Base-by-base conservation (phyloP, 2,329 filamentous ascomycete genomes). In the Chaetothyriales sp. region DNA sequence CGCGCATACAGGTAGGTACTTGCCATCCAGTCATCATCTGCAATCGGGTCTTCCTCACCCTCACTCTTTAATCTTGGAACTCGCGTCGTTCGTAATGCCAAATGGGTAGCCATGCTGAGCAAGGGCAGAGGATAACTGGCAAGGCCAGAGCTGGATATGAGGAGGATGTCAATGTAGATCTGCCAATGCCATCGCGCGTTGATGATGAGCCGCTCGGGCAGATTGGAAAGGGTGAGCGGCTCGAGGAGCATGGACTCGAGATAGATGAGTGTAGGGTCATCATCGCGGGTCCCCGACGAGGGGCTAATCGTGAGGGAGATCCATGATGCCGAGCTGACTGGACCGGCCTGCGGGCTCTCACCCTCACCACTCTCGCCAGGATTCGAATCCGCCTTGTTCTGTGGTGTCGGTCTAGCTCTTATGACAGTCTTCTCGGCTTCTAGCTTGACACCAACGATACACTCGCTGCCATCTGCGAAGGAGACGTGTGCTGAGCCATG, bases 11-110 rank as follows among this genome's bases (percentile, higher is more conserved):
- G 72, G 51, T 80, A 81, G 18, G 79, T 75, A 1, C 88, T 81
- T 15, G 84, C 84, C 57, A 84, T 86, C 92, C 92, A 98, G 70
- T 98, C 92, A 69, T 98, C 92, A 70, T 95, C 84, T 68, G 98
- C 98, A 64, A 95, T 81, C 10, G 92, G 92, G 61, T 98, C 92
- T 70, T 98, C 92, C 68, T 96, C 90, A 52, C 79, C 79, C 66
- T 94, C 85, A 1, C 89, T 95, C 65, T 86, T 86, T 48, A 95
- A 74, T 22, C 81, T 78, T 6, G 92, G 92, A 2, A 96, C 75
- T 56, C 84, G 81, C 5, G 92, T 90, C 26, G 86, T 82, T 55
- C 95, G 80, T 46, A 98, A 83, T 2, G 92, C 92, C 54, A 98
- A 82, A 65, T 98, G 89, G 46, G 86, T 90, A 18, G 92, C 94